phyloP scores from a whole-genome alignment of 331 rosid species.

The Malus hybrid region DNA sequence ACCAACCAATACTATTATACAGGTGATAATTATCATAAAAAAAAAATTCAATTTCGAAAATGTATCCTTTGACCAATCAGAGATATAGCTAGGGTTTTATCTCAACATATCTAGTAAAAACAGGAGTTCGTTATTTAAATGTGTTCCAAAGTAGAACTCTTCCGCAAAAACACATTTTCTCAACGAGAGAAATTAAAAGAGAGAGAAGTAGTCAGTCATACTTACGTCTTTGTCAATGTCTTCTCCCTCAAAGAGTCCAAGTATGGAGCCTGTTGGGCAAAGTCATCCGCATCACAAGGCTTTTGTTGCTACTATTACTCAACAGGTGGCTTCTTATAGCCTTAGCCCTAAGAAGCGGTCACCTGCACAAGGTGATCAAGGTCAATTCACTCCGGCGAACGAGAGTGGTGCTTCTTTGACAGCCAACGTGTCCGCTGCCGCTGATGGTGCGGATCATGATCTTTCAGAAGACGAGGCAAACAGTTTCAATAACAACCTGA shows the following conservation, averaged over 20 bases:
- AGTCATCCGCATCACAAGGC: constrained; percentile 4
- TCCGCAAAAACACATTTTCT: background rate
- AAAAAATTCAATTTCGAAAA: no score
- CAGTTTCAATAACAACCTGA: background rate
- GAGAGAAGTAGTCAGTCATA: background rate
- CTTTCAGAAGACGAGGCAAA: background rate
- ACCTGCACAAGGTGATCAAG: background rate
- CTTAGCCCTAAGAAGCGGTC: background rate
- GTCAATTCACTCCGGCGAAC: background rate
- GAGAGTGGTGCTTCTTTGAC: background rate
- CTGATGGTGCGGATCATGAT: no score
- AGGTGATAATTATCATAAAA: no score
- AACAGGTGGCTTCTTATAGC: background rate
- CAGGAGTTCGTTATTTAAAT: background rate
- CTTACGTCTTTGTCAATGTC: background rate
- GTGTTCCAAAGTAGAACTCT: background rate
- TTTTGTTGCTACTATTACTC: background rate
- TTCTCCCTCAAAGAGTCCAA: constrained; percentile 15
- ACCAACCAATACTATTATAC: no score
- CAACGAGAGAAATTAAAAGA: background rate
- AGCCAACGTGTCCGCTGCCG: background rate
- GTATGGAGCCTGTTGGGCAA: background rate
- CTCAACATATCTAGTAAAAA: background rate
- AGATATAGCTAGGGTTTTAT: background rate
- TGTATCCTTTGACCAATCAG: no score